A percentile compares a stretch with the other conserved stretches of the same genome.
phyloP scores from a whole-genome alignment of 2,329 filamentous ascomycete genomes.

The Harringtonia aguacate region DNA sequence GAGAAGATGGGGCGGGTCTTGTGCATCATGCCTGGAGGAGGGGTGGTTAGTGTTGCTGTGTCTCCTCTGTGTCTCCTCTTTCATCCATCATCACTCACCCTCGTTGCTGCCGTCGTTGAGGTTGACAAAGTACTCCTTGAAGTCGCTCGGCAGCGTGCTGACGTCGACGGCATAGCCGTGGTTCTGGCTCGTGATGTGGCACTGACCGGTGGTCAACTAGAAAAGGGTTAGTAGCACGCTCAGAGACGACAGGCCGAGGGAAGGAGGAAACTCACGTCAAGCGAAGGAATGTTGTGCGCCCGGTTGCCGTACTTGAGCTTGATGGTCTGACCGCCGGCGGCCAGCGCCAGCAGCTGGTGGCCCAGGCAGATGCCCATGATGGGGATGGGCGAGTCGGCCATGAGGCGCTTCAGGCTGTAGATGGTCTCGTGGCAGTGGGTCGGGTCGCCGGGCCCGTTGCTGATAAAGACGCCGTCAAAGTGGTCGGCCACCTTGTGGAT shows the following conservation, averaged over 20 bases:
- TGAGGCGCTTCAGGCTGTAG: conserved; percentile 81
- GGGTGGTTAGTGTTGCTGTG: neutral
- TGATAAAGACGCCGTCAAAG: conserved; percentile 98
- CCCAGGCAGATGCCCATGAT: conserved; percentile 98
- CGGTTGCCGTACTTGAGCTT: conserved; percentile 99
- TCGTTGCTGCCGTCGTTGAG: conserved; percentile 97
- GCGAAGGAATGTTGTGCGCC: conserved; percentile 93
- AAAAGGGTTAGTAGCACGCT: neutral
- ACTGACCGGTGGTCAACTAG: conserved; percentile 77
- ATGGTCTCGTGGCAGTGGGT: conserved; percentile 93
- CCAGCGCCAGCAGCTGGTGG: conserved; percentile 88
- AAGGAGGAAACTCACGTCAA: conserved; percentile 41
- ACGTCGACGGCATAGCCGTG: conserved; percentile 94
- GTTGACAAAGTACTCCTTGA: conserved; percentile 98
- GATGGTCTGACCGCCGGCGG: conserved; percentile 78
- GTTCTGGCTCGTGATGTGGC: conserved; percentile 98
- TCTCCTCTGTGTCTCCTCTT: too few species aligned
- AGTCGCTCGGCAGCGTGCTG: conserved; percentile 69
- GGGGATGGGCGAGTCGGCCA: conserved; percentile 82
- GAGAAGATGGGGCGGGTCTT: conserved; percentile 94
- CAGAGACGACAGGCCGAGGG: neutral
- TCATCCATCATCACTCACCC: conserved; percentile 34
- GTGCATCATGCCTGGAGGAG: conserved; percentile 81
- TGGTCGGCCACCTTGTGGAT: conserved; percentile 97
- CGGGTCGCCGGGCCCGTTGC: conserved; percentile 95